A percentile compares a stretch with the other conserved stretches of the same genome.
These are phyloP conservation scores for Podaxis sp. DNA, from an alignment of 768 basidiomycete species.

Conservation along the genomic window DNA sequence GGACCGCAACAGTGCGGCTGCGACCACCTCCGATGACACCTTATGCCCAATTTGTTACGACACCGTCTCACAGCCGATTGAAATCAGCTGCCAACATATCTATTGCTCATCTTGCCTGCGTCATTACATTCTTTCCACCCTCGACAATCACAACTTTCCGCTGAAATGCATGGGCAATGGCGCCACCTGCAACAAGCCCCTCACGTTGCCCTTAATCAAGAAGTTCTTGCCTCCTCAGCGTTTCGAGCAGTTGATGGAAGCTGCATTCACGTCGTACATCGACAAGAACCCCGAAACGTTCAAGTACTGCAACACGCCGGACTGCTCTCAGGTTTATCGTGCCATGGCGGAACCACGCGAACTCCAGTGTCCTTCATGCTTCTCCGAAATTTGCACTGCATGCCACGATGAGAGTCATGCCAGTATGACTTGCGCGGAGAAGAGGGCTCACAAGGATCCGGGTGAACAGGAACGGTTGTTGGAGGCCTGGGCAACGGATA, in stretches of 20 bases:
- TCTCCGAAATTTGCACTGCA: constrained; percentile 43
- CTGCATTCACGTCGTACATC: constrained; percentile 55
- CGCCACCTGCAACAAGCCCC: constrained; percentile 49
- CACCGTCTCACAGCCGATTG: constrained; percentile 37
- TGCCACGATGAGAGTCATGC: constrained; percentile 53
- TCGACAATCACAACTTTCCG: constrained; percentile 51
- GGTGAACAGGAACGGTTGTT: constrained; percentile 42
- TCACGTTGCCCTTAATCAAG: constrained; percentile 54
- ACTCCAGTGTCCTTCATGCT: constrained; percentile 55
- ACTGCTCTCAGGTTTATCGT: constrained; percentile 68
- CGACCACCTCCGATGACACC: constrained; percentile 12
- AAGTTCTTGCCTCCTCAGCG: constrained; percentile 48
- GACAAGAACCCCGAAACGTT: constrained; percentile 55
- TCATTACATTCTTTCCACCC: constrained; percentile 45
- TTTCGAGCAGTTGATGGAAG: constrained; percentile 53
- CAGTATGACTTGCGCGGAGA: constrained; percentile 49
- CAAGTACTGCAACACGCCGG: constrained; percentile 70
- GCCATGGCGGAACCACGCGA: constrained; percentile 22
- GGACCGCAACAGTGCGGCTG: neutral
- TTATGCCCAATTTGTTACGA: constrained; percentile 60
- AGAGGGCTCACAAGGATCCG: constrained; percentile 30
- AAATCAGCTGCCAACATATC: constrained; percentile 46
- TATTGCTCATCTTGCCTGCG: constrained; percentile 51
- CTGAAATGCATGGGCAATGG: constrained; percentile 63
- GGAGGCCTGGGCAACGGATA: constrained; percentile 35